phyloP scores from a whole-genome alignment of 257 asterid genomes.

The Euphrasia confusa region DNA sequence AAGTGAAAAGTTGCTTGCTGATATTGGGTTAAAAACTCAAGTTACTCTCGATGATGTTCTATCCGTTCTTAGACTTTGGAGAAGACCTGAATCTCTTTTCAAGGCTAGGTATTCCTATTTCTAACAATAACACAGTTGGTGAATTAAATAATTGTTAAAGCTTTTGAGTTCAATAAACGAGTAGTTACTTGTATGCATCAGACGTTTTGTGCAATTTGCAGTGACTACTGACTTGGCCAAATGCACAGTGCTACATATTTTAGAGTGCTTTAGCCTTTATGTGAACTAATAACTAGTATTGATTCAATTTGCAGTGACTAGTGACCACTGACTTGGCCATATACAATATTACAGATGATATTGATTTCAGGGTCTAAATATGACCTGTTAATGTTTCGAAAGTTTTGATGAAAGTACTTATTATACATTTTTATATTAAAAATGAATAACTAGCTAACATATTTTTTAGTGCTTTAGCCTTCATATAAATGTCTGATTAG shows the following conservation, averaged over 20 bases:
- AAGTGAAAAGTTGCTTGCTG: constrained; percentile 58
- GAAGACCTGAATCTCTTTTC: constrained; percentile 41
- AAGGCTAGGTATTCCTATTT: constrained; percentile 52
- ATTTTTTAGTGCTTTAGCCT: not conserved
- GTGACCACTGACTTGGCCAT: not conserved
- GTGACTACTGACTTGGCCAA: not conserved
- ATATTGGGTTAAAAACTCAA: constrained; percentile 56
- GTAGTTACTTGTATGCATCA: constrained; percentile 4
- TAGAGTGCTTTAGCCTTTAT: no score
- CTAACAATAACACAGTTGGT: constrained; percentile 1
- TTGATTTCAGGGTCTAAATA: not conserved
- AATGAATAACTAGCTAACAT: constrained; percentile 5
- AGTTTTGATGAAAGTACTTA: not conserved
- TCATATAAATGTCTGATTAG: not conserved
- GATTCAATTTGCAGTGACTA: not conserved
- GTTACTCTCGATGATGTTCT: constrained; percentile 59
- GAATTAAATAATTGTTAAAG: constrained; percentile 15
- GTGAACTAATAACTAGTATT: no score
- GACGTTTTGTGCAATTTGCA: constrained; percentile 8
- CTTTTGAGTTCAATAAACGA: not conserved
- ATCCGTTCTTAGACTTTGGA: constrained; percentile 57
- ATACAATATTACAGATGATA: not conserved
- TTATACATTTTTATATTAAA: constrained; percentile 1
- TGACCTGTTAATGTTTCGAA: constrained; percentile 11
- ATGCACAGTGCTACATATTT: not conserved